Evolutionary conservation across 495 filamentous ascomycete genomes (phyloP), one percentile per base, ranked within the genome.

Genomic region (Geopyxis carbonaria): DNA sequence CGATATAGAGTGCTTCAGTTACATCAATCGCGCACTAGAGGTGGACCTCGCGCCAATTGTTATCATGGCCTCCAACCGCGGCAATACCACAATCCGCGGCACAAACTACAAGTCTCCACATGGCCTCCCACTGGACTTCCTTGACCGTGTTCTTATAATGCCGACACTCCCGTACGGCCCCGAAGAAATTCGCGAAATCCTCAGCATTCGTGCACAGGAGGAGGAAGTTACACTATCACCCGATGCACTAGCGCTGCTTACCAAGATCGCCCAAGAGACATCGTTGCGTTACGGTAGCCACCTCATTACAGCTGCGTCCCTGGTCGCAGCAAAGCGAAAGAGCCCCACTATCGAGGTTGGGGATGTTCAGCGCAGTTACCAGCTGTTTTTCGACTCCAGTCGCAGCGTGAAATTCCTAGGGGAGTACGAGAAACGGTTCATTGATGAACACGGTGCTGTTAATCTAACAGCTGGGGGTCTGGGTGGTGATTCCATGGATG

Each of bases 1-100:
- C 14, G 89, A 99, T 57, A 93, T 94, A 46, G 89, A 99, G 55
- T 94, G 89, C 64, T 99, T 92, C 64, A 86, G 82, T 30, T 99
- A 84, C 66, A 77, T 99, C 66, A 93, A 93, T 66, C 84, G 86
- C 51, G 89, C 89, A 1, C 73, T 97, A 24, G 89, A 97, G 64
- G 80, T 80, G 29, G 65, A 74, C 46, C 89, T 97, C 53, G 82
- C 87, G 5, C 89, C 89, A 13, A 91, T 94, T 48, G 89, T 97
- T 44, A 91, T 95, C 43, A 79, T 97, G 21, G 89, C 89, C 44
- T 94, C 86, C 25, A 97, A 97, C 61, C 79, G 89, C 44, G 89
- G 89, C 43, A 75, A 84, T 65, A 78, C 78, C 41, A 76, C 81
- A 30, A 89, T 94, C 52, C 78, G 81, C 36, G 84, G 84, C 46